phyloP scores from a whole-genome alignment of 2,329 filamentous ascomycete genomes.

The Cladorrhinum sp. region DNA sequence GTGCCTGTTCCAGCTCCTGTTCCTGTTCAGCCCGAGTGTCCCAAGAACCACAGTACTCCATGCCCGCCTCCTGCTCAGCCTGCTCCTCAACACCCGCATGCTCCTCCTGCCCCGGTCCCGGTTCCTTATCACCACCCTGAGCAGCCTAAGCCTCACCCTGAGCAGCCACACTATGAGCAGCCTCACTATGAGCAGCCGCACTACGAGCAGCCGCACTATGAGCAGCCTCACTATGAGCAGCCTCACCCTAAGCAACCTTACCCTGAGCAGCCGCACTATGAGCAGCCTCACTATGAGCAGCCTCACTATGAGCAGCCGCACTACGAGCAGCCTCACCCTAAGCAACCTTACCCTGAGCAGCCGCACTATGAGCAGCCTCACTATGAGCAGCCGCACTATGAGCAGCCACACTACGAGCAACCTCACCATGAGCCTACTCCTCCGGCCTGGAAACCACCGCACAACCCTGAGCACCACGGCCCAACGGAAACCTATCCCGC shows the following conservation, averaged over 20 bases:
- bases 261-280: background rate
- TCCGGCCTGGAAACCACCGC: background rate
- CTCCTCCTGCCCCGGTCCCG: background rate
- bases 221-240: background rate
- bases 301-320: background rate
- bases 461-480: background rate
- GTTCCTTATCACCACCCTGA: background rate
- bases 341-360: background rate
- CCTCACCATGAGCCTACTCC: background rate
- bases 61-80: background rate
- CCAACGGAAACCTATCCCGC: background rate
- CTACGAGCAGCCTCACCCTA: background rate
- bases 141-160: background rate
- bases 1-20: background rate
- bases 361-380: background rate
- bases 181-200: background rate
- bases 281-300: too few species aligned
- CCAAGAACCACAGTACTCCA: background rate
- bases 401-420: background rate
- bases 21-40: background rate
- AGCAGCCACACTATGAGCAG: background rate
- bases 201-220: background rate
- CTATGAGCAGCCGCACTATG: background rate
- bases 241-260: background rate
- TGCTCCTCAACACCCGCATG: background rate